phyloP scores from a whole-genome alignment of 2,329 filamentous ascomycete species.

The Colletotrichum theobromicola region DNA sequence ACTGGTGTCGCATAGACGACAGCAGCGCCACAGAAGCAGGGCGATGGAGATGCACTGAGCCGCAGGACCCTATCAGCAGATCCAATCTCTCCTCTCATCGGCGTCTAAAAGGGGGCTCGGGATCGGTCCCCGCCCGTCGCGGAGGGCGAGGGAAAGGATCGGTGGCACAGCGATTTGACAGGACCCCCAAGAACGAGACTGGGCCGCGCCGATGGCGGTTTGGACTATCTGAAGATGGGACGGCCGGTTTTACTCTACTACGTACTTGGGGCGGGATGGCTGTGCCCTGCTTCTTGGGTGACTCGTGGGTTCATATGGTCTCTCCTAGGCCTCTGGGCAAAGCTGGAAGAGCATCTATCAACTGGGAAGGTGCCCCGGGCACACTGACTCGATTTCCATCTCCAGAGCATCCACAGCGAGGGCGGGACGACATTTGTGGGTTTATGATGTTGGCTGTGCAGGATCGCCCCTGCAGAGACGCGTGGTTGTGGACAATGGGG shows the following conservation, averaged over 20 bases:
- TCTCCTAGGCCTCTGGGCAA: neutral
- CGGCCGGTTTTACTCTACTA: neutral
- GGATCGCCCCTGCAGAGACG: constrained; percentile 13
- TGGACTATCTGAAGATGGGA: constrained; percentile 6
- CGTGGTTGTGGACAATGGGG: neutral
- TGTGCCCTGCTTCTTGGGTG: neutral
- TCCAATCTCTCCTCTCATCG: neutral
- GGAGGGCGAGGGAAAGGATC: neutral
- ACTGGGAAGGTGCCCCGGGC: neutral
- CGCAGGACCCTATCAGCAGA: neutral
- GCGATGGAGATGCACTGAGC: neutral
- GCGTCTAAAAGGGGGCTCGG: neutral
- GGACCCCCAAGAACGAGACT: neutral
- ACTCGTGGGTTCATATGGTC: neutral
- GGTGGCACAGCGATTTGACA: neutral
- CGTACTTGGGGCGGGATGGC: neutral
- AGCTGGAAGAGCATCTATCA: neutral
- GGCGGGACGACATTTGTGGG: neutral
- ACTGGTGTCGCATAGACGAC: neutral
- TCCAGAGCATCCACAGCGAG: constrained; percentile 17
- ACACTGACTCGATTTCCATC: constrained; percentile 12
- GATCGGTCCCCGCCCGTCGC: neutral
- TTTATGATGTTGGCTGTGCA: neutral
- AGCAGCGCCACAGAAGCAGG: neutral
- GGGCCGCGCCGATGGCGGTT: constrained; percentile 1